Base-by-base conservation (phyloP, 345 rosid species). In the Euphorbia tirucalli region DNA sequence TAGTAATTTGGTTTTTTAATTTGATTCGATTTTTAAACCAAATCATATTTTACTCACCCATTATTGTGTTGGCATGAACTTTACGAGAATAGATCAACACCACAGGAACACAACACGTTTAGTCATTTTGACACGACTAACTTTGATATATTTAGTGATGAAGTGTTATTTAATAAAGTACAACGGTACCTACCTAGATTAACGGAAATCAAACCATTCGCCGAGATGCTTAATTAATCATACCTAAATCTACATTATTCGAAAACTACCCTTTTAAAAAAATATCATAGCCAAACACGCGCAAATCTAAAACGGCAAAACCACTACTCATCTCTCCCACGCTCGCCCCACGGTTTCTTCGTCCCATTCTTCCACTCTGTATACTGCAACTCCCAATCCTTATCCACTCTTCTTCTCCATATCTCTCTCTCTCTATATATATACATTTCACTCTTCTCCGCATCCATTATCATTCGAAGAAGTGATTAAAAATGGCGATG, bases 321-420 rank as follows among this genome's bases (percentile, higher is more conserved):
- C 56, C 44, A 41, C 44, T 41, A 41, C 44, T 41, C 5, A 11
- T 0, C 10, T 1, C 11, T 2, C 58, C 78, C 80, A 64, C 81
- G 84, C 35, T 55, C 69, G 58, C 32, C 70, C 85, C 82, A 62
- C 83, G 84, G 82, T 66, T 75, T 84, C 28, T n/a, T 28, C 3
- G 25, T 21, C 11, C 13, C 30, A 61, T 35, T 37, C 50, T 37
- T 65, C 68, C 57, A 50, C 62, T 27, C 9, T 52, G 19, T 27
- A 18, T 61, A 44, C 41, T 41, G 58, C 27, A 8, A 44, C 10
- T 31, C 32, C 71, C 72, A 69, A 75, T 80, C 79, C 75, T 35
- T 22, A 15, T 8, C n/a, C 22, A 18, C 7, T 58, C 27, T 24
- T 22, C 59, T 7, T 18, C 59, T 0, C 3, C 39, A 3, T 35